phyloP scores from a whole-genome alignment of 2,329 filamentous ascomycete genomes.

The Trichoderma koningii region DNA sequence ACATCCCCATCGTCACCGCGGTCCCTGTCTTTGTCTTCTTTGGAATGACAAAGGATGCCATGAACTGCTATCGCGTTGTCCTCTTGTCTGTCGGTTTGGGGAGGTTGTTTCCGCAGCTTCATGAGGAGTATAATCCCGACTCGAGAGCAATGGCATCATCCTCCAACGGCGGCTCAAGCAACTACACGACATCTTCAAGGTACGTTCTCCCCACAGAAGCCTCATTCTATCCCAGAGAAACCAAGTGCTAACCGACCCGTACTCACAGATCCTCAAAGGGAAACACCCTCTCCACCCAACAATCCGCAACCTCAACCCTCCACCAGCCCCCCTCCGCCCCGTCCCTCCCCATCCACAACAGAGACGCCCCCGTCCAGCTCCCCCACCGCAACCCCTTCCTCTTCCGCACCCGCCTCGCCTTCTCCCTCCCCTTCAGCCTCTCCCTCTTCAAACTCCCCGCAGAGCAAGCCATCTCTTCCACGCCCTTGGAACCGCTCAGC shows the following conservation, averaged over 20 bases:
- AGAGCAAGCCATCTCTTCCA: constrained; percentile 28
- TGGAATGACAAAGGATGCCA: constrained; percentile 56
- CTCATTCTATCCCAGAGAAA: background rate
- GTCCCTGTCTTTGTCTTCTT: constrained; percentile 57
- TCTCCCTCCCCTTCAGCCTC: constrained; percentile 33
- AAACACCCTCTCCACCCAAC: constrained; percentile 15
- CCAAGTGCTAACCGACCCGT: background rate
- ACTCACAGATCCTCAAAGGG: constrained; percentile 7
- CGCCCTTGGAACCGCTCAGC: constrained; percentile 28
- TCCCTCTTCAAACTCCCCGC: constrained; percentile 29
- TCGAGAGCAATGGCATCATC: constrained; percentile 29
- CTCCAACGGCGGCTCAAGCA: constrained; percentile 11
- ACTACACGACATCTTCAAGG: constrained; percentile 15
- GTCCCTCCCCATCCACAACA: constrained; percentile 8
- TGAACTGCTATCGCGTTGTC: constrained; percentile 50
- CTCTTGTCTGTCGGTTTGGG: constrained; percentile 48
- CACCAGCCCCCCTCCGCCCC: background rate
- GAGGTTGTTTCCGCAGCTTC: constrained; percentile 46
- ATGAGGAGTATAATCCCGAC: constrained; percentile 45
- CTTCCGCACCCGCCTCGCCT: constrained; percentile 40
- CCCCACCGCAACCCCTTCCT: constrained; percentile 39
- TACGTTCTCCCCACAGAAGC: background rate
- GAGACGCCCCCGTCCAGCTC: constrained; percentile 26
- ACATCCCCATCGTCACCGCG: constrained; percentile 51
- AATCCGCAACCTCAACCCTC: background rate